phyloP scores from a whole-genome alignment of 352 stramenopile species.

The Pythium pyrilobum region DNA sequence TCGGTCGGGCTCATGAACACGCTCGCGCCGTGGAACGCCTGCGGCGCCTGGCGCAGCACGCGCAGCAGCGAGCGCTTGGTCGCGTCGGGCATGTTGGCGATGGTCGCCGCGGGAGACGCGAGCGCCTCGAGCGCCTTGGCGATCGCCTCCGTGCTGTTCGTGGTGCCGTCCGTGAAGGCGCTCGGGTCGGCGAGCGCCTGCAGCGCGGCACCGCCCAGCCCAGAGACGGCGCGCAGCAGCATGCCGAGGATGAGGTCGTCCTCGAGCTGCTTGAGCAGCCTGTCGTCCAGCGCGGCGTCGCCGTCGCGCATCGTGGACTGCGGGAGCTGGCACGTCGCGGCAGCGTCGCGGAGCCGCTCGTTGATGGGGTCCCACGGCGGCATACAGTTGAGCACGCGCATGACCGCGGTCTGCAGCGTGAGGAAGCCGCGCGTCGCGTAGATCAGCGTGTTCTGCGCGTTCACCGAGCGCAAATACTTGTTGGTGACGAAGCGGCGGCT shows the following conservation, averaged over 20 bases:
- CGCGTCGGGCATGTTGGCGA: constrained; percentile 24
- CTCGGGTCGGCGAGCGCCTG: constrained; percentile 6
- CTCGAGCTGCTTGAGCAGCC: constrained; percentile 41
- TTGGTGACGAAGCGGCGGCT: constrained; percentile 8
- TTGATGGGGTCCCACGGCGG: constrained; percentile 46
- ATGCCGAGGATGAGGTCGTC: constrained; percentile 51
- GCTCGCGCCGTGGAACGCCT: constrained; percentile 43
- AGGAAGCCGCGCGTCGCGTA: constrained; percentile 66
- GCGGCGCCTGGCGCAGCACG: constrained; percentile 51
- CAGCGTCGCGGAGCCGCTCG: constrained; percentile 11
- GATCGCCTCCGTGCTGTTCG: not conserved
- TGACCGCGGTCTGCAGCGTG: constrained; percentile 64
- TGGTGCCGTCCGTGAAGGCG: not conserved
- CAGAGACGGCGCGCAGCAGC: constrained; percentile 21
- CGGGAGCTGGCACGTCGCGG: constrained; percentile 41
- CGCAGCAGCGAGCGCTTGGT: constrained; percentile 36
- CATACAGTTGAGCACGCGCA: constrained; percentile 61
- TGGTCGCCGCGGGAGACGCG: not conserved
- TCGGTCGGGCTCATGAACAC: constrained; percentile 48
- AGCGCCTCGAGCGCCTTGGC: constrained; percentile 1
- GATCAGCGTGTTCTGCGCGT: constrained; percentile 22
- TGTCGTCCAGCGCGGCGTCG: constrained; percentile 19
- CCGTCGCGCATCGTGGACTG: constrained; percentile 23
- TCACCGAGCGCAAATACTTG: constrained; percentile 21
- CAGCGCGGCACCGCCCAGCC: not conserved